Percentiles rank a stretch among this genome's conserved stretches.
phyloP scores from a whole-genome alignment of 305 asterid genomes.

The Plantago coronopus region DNA sequence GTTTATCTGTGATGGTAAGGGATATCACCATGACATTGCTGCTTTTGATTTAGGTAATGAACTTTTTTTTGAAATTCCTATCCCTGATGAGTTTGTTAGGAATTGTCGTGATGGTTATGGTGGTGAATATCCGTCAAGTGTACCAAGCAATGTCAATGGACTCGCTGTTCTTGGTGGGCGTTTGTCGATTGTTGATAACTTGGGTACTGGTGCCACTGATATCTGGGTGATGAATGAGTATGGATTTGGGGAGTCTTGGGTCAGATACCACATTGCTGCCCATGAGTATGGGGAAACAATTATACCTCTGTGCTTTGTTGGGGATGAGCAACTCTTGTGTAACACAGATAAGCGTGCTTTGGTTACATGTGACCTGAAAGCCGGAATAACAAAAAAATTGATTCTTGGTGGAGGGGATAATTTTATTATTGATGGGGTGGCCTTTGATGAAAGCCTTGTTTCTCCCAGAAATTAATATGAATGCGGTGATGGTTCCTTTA shows the following conservation, averaged over 20 bases:
- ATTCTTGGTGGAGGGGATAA: no score
- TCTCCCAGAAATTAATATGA: background rate
- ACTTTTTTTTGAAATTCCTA: background rate
- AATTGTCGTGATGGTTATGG: no score
- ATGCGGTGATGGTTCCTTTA: no score
- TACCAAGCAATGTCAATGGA: background rate
- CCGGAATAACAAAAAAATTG: background rate
- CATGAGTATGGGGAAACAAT: background rate
- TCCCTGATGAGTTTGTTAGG: background rate
- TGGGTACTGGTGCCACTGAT: background rate
- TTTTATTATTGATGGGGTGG: background rate
- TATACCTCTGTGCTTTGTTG: background rate
- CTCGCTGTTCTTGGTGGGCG: background rate
- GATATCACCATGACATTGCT: background rate
- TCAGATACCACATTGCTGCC: background rate
- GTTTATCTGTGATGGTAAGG: background rate
- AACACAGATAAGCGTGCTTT: background rate
- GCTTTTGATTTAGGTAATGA: conserved; percentile 7
- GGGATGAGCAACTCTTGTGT: background rate
- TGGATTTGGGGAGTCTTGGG: background rate
- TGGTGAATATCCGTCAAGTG: no score
- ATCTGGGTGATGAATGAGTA: background rate
- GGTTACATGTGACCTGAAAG: background rate
- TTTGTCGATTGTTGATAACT: background rate
- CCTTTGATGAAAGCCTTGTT: background rate